Evolutionary conservation across 73 alveolate genomes (phyloP).

Genomic region (Paramecium primaurelia): DNA sequence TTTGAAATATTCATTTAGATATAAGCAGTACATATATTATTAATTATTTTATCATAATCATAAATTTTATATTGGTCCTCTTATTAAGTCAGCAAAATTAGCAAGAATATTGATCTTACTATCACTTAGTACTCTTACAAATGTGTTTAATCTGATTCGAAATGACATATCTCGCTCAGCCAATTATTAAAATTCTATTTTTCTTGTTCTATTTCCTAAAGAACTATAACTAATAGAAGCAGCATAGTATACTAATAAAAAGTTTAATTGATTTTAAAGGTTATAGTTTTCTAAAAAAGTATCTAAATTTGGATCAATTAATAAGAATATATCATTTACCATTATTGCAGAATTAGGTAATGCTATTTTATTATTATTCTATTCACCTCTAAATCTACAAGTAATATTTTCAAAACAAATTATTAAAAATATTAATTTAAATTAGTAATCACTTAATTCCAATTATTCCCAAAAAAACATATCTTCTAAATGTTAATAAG

Average conservation of each 20-base stretch:
- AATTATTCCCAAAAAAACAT: slow-evolving; percentile 31
- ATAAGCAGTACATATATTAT: background rate
- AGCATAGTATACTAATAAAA: slow-evolving; percentile 1
- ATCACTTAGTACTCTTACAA: slow-evolving; percentile 2
- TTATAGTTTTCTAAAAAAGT: background rate
- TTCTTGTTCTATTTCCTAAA: slow-evolving; percentile 30
- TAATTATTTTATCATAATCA: background rate
- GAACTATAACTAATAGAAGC: slow-evolving; percentile 35
- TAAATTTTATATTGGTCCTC: slow-evolving; percentile 13
- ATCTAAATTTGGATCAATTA: background rate
- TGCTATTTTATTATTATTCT: background rate
- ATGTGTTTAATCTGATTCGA: background rate
- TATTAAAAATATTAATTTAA: background rate
- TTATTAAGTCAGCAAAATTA: slow-evolving; percentile 26
- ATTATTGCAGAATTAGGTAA: slow-evolving; percentile 5
- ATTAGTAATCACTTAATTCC: slow-evolving; percentile 1
- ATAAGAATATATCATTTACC: background rate
- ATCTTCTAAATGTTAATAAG: background rate
- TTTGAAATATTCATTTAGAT: background rate
- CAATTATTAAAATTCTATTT: background rate
- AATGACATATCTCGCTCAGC: background rate
- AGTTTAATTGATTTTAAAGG: background rate
- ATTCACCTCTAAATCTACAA: slow-evolving; percentile 5
- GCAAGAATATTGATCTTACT: slow-evolving; percentile 39
- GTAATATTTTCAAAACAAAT: slow-evolving; percentile 31